Evolutionary conservation across 768 basidiomycete species (phyloP), one percentile per base, ranked within the genome.

Genomic region (Ramaria rubella): DNA sequence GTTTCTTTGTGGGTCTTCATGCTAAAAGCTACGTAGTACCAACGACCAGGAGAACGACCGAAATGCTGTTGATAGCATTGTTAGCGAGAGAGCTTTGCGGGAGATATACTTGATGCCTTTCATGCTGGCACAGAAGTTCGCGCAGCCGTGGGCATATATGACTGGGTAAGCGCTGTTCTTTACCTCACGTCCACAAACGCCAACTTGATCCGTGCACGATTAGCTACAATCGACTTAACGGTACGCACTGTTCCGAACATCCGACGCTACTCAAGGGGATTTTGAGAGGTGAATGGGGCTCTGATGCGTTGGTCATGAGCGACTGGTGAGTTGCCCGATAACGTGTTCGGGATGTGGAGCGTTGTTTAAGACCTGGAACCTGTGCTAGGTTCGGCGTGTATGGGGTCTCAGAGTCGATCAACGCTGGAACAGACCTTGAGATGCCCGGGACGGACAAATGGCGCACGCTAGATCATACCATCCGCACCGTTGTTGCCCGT

Each of bases 1-100:
- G n/a, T n/a, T n/a, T n/a, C n/a, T n/a, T n/a, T n/a, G n/a, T n/a
- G n/a, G n/a, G n/a, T n/a, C n/a, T n/a, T n/a, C n/a, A n/a, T n/a
- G n/a, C n/a, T n/a, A n/a, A n/a, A n/a, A n/a, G n/a, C n/a, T n/a
- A n/a, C n/a, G n/a, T n/a, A n/a, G n/a, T n/a, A 82, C 79, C 23
- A 92, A 91, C 63, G 90, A 92, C 71, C 89, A 90, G 68, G 88
- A 91, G 66, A 78, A 88, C 59, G 86, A 87, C 62, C 78, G 86
- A 7, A 77, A 80, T 69, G 85, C 69, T 26, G 87, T 82, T 61
- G 73, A 82, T 64, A 73, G 72, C 38, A 67, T 81, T 59, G 67
- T 81, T 61, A 71, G 72, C 56, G 75, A 76, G 61, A 72, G 79
- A 29, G 77, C 79, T 3, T 70, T 83, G 30, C 67, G 82, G n/a